Evolutionary conservation across 352 stramenopile species (phyloP), one percentile per base, ranked within the genome.

Genomic region (Globisporangium perplexum): DNA sequence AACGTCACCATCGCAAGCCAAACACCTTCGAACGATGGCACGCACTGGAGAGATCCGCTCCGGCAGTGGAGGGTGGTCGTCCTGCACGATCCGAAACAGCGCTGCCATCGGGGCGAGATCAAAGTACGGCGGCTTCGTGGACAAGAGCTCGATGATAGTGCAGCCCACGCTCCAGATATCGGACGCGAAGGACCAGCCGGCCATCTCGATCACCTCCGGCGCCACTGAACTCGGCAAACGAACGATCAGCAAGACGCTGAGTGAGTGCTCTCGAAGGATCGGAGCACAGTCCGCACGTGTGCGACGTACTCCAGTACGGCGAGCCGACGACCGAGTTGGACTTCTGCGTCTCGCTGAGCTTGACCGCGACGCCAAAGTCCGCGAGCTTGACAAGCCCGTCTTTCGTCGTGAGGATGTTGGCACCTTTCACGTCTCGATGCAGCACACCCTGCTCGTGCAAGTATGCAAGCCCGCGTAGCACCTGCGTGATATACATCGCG

Each of bases 131-230:
- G 91, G 91, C 70, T 97, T 97, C 41, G 88, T 96, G 31, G 86
- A 94, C 41, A 97, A 67, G 31, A 98, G 57, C 72, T 98, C 92
- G 45, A 98, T 97, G 54, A 97, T 97, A n/a, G 88, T 97, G 70
- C 92, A 98, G 7, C 92, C 92, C 2, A 98, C 88, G 42, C 83
- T 93, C 93, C 93, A 98, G 44, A 98, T 96, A 66, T 98, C 93
- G 20, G 92, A 97, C 14, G 88, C 84, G 24, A 93, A 90, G 0
- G 90, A 97, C 60, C 86, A 89, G 8, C 87, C 87, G 18, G 86
- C 77, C 90, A 98, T 98, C 59, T 98, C 89, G 51, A 98, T 98
- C 38, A 98, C 91, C 67, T 98, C 94, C 0, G 94, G 94, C 7
- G 94, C 94, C 91, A 98, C 84, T 94, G 45, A 33, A 1, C 14